Base-by-base conservation (phyloP, 805 yeast genomes). In the Wickerhamomyces hampshirensis region DNA sequence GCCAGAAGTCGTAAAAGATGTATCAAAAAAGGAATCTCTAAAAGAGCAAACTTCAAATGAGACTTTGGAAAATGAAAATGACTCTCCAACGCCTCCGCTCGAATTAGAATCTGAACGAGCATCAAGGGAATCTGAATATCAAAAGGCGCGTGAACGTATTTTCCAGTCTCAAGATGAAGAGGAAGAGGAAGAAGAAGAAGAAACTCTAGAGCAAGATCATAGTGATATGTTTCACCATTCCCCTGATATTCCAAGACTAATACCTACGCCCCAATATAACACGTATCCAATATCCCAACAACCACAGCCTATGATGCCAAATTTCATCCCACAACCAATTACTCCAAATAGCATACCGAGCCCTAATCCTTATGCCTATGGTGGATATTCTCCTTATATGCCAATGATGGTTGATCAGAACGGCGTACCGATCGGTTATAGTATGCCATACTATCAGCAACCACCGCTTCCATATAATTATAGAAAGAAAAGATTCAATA, bases 101-200 rank as follows among this genome's bases (percentile, higher is more conserved):
- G 45, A 46, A 11, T 45, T 63, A 7, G 68, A 62, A 35, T 44
- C 48, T 5, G 65, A 61, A 28, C 50, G 66, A 23, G 58, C 66
- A 7, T 55, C 66, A 4, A 66, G 66, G 40, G 75, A 70, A 44
- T 66, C 62, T 28, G 47, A 59, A 24, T 73, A 73, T 44, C 63
- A 60, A 41, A 54, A 55, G 33, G 59, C 60, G 3, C 59, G 71
- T 39, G 60, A 68, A 38, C 48, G 66, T 38, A 62, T 65, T 35
- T 62, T 63, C 44, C 57, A 55, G 31, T 39, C 41, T 15, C 46
- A 40, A 1, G 55, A 49, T 27, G 62, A 60, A n/a, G 58, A 58
- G 6, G 51, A 49, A 7, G 55, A 44, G 0, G 58, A 50, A 12
- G 55, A 42, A 5, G 46, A 43, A 5, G 52, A 44, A 1, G 54